A percentile compares a stretch with the other conserved stretches of the same genome.
These are phyloP conservation scores for Fraxinus americana DNA, from an alignment of 257 asterid genomes.

Conservation along the genomic window DNA sequence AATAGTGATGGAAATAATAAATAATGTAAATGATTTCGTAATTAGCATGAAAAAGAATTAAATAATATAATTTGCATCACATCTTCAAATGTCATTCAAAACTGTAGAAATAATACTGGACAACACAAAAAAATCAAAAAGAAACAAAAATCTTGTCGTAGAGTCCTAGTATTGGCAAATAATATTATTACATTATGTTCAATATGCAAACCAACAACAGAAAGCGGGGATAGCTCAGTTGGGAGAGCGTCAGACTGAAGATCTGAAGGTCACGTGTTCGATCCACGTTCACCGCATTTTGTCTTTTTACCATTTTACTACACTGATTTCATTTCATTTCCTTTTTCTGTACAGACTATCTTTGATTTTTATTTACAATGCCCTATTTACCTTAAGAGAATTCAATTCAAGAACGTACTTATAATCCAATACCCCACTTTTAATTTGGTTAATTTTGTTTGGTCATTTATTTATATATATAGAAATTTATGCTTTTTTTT, in stretches of 20 bases:
- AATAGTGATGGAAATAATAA: neutral
- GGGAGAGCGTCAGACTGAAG: constrained; percentile 97
- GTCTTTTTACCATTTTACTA: neutral
- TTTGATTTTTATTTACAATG: neutral
- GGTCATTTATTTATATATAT: no score
- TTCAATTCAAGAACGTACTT: neutral
- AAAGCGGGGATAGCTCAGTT: constrained; percentile 91
- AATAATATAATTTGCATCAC: no score
- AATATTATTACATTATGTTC: no score
- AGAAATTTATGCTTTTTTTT: neutral
- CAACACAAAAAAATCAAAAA: no score
- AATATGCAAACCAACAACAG: rapidly evolving
- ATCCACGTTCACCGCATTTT: constrained; percentile 90
- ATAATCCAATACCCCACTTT: neutral
- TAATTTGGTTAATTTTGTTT: neutral
- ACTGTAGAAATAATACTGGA: no score
- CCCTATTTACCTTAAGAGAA: neutral
- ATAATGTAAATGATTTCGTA: neutral
- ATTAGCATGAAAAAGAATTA: no score
- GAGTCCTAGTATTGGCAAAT: no score
- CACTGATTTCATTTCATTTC: neutral
- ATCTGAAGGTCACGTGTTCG: constrained; percentile 93
- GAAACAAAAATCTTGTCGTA: no score
- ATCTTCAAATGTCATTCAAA: no score
- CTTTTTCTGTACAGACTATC: neutral